Percentiles rank a stretch among this genome's conserved stretches.
phyloP scores from a whole-genome alignment of 108 stramenopile species.

The Epithemia pelagica region DNA sequence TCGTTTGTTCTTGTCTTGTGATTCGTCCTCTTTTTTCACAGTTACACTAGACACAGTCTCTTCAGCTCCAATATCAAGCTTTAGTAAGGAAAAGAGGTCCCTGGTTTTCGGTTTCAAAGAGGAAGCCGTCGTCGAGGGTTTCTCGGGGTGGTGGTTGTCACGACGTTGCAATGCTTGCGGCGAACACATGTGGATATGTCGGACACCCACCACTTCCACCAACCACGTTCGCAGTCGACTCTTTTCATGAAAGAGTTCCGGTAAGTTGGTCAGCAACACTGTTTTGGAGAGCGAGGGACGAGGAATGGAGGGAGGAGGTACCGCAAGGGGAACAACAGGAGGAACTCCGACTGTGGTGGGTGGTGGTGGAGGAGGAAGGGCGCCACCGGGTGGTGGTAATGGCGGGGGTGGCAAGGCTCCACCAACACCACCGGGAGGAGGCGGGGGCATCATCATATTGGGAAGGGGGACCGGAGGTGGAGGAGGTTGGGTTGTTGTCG shows the following conservation, averaged over 20 bases:
- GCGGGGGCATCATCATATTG: background rate
- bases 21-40: constrained; percentile 17
- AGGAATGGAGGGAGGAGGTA: constrained; percentile 11
- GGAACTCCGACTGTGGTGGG: too few relatives aligned
- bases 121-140: background rate
- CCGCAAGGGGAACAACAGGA: background rate
- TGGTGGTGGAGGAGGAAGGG: background rate
- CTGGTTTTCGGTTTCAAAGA: background rate
- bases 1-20: constrained; percentile 8
- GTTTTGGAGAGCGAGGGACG: constrained; percentile 16
- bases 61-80: background rate
- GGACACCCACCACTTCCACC: constrained; percentile 26
- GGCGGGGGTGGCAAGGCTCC: too few relatives aligned
- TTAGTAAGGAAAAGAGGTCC: background rate
- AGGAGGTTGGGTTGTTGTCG: background rate
- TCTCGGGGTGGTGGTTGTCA: background rate
- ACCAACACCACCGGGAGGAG: too few relatives aligned
- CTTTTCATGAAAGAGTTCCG: constrained; percentile 22
- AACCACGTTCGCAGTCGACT: constrained; percentile 23
- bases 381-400: background rate
- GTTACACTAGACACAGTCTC: constrained; percentile 7
- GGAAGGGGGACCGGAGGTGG: background rate
- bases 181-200: constrained; percentile 23
- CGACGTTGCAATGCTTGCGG: background rate
- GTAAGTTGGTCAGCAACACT: constrained; percentile 28